Percentiles rank a stretch among this genome's conserved stretches.
Evolutionary conservation across 2,329 filamentous ascomycete genomes (phyloP).

Genomic region (Trichophyton benhamiae): DNA sequence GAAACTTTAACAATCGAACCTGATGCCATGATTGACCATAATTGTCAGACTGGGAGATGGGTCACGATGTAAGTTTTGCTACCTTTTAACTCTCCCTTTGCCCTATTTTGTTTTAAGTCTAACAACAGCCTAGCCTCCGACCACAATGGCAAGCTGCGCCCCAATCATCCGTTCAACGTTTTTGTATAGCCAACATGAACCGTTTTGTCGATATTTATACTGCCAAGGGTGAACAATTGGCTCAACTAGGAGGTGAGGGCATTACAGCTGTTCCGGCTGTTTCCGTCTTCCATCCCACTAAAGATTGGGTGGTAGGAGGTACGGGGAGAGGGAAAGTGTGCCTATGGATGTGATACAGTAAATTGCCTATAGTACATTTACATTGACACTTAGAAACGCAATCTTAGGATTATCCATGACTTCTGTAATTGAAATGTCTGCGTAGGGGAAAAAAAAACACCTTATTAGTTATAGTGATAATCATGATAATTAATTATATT

Average conservation of each 20-base stretch:
- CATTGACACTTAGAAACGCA: too few relatives aligned
- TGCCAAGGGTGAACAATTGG: slow-evolving; percentile 69
- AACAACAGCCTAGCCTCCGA: slow-evolving; percentile 43
- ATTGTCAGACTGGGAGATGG: slow-evolving; percentile 93
- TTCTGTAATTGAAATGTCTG: too few relatives aligned
- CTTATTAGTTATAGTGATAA: too few relatives aligned
- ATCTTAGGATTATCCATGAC: too few relatives aligned
- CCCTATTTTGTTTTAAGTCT: not conserved
- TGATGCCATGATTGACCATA: slow-evolving; percentile 59
- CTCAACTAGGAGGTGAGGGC: slow-evolving; percentile 72
- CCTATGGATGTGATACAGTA: slow-evolving; percentile 58
- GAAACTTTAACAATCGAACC: slow-evolving; percentile 58
- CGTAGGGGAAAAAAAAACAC: too few relatives aligned
- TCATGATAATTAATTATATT: too few relatives aligned
- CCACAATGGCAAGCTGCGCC: slow-evolving; percentile 83
- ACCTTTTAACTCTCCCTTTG: not conserved
- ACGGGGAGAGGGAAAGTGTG: slow-evolving; percentile 87
- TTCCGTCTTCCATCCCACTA: slow-evolving; percentile 73
- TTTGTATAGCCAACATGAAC: slow-evolving; percentile 95
- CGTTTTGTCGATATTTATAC: slow-evolving; percentile 88
- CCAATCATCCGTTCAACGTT: slow-evolving; percentile 66
- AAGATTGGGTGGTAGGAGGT: slow-evolving; percentile 85
- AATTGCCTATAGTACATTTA: not conserved
- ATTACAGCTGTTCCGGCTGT: slow-evolving; percentile 93
- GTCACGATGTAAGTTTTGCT: slow-evolving; percentile 57